Evolutionary conservation across 2,329 filamentous ascomycete species (phyloP), one percentile per base, ranked within the genome.

Genomic region (Xylariaceae sp.): DNA sequence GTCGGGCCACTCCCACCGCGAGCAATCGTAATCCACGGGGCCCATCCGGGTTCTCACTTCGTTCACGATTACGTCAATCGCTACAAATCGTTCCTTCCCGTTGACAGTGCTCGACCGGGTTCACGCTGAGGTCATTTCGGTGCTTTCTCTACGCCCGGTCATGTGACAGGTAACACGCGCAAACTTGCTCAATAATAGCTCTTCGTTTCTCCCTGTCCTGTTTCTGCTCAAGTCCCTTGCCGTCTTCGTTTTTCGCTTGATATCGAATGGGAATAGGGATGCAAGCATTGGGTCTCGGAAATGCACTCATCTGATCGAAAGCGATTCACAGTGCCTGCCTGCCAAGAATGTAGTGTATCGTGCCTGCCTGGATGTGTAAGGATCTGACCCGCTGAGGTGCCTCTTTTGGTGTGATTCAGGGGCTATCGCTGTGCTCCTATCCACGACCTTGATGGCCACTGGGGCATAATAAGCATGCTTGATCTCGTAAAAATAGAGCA

Each of bases 131-230:
- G 23, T 30, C 23, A 30, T 41, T 41, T 41, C 37, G 37, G 3
- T 41, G 37, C 3, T 41, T 41, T 41, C 5, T 41, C 9, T 3
- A 3, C 11, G 11, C 41, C 13, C 5, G 41, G 13, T 6, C 41
- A 8, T 30, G 48, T 50, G 18, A 50, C 48, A 50, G 18, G 61
- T 64, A 68, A 69, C 60, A 23, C 61, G 64, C 70, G 61, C 70
- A 72, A 72, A 71, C 69, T 68, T 71, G 70, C 70, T 72, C 70
- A 72, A 54, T 45, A n/a, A 11, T 15, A 30, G 23, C 23, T 30
- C 23, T 30, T 30, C 23, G 23, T 30, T n/a, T n/a, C n/a, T n/a
- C 23, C 5, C 5, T 4, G 6, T 4, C 18, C 15, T 35, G 47
- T 10, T 50, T 23, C 47, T 53, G 11, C 15, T 34, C 48, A 5